Percentiles rank a stretch among this genome's conserved stretches.
Evolutionary conservation across 768 basidiomycete species (phyloP).

Genomic region (Termitomyces sp.): DNA sequence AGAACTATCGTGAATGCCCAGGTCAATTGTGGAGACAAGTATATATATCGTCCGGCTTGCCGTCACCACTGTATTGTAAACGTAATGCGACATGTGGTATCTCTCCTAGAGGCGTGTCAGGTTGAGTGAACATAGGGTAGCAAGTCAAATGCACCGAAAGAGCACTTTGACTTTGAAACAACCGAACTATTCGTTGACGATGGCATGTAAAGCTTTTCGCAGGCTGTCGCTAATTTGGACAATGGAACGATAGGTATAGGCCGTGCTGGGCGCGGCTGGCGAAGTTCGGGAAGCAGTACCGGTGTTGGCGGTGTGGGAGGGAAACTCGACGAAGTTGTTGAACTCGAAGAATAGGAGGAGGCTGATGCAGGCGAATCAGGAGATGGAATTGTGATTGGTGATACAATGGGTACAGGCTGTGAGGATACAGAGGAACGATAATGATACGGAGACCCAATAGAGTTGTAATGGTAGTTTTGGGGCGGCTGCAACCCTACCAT

Average conservation of each 20-base stretch:
- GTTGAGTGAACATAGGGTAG: conserved; percentile 15
- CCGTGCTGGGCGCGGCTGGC: conserved; percentile 41
- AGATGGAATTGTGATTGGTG: conserved; percentile 9
- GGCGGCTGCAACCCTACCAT: conserved; percentile 1
- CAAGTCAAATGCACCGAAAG: conserved; percentile 3
- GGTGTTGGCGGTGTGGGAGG: conserved; percentile 21
- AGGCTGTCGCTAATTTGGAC: conserved; percentile 33
- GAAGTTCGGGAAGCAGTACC: conserved; percentile 18
- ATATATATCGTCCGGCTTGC: not conserved
- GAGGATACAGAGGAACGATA: not conserved
- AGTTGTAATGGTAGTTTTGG: conserved; percentile 2
- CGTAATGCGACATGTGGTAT: not conserved
- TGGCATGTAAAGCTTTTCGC: conserved; percentile 20
- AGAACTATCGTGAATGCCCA: not conserved
- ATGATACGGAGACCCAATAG: conserved; percentile 6
- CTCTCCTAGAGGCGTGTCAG: conserved; percentile 5
- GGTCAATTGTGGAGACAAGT: not conserved
- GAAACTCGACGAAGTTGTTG: conserved; percentile 5
- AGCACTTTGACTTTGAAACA: not conserved
- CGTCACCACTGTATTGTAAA: not conserved
- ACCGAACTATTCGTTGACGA: not conserved
- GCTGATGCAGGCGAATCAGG: conserved; percentile 10
- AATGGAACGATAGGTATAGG: conserved; percentile 39
- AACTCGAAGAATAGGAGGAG: conserved; percentile 16
- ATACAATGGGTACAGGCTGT: not conserved